Base-by-base conservation (phyloP, 2,329 filamentous ascomycete species). In the Pseudogymnoascus sp. region DNA sequence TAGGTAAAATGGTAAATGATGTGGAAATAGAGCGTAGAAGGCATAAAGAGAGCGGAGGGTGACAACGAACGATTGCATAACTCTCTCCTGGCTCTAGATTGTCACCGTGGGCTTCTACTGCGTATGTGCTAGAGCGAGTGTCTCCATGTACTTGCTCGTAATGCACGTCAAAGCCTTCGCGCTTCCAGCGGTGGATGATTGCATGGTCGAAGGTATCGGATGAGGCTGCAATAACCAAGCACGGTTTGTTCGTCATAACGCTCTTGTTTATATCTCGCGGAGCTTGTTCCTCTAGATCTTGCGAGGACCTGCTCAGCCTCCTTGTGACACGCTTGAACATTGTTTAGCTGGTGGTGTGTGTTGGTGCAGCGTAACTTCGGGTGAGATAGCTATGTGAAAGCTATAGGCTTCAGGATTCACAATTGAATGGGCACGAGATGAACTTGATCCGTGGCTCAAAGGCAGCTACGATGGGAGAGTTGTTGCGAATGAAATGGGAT, bases 1-100 rank as follows among this genome's bases (percentile, higher is more conserved):
- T 12, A 14, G 43, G 73, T 63, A 78, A 9, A 31, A 87, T n/a
- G 38, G 73, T 63, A 78, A 86, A 84, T 83, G 71, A 88, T 79
- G 25, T 9, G 16, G 8, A 12, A n/a, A 55, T 61, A 52, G 8
- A 7, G 45, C 3, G 8, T 14, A 35, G 5, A 55, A 21, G n/a
- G 8, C 9, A 33, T 33, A 16, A 21, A 5, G 14, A 9, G 3
- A 25, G 14, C 7, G 8, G n/a, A n/a, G 3, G 49, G 1, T 21
- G 67, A 88, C 81, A 3, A 80, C 85, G 72, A 86, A 88, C 63
- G 81, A 63, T 80, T 70, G 85, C 84, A n/a, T 78, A 78, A 1
- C 79, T 75, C 2, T 84, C 83, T 37, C 86, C 76, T 8, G 77
- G 76, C 41, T 85, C 81, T 60, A 80, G 18, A n/a, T 5, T 11